phyloP scores from a whole-genome alignment of 805 yeast genomes.

The Pichia nanzhaoensis region DNA sequence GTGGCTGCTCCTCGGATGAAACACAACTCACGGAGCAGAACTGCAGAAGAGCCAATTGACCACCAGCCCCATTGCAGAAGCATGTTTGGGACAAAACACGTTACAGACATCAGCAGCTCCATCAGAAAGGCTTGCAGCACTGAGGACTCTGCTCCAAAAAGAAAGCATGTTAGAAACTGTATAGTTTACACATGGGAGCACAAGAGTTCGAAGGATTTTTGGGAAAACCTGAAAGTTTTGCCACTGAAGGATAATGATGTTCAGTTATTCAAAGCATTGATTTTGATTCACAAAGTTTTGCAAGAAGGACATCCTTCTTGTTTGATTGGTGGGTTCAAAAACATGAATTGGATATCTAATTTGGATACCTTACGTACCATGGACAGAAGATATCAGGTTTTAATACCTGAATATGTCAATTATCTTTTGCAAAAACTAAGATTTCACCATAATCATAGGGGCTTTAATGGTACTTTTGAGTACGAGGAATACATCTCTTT shows the following conservation, averaged over 20 bases:
- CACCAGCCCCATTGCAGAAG: background rate
- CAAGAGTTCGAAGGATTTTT: conserved; percentile 72
- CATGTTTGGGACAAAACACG: conserved; percentile 17
- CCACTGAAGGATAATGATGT: conserved; percentile 80
- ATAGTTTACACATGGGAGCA: conserved; percentile 97
- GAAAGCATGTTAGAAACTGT: conserved; percentile 94
- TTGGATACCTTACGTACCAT: conserved; percentile 50
- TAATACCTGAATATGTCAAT: conserved; percentile 70
- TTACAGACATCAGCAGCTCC: background rate
- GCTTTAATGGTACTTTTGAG: conserved; percentile 92
- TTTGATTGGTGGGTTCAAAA: conserved; percentile 70
- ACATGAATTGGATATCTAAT: conserved; percentile 70
- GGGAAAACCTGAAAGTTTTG: conserved; percentile 73
- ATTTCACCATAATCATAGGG: conserved; percentile 79
- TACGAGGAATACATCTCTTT: conserved; percentile 91
- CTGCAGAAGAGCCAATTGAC: too few species aligned
- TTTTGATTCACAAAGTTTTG: conserved; percentile 82
- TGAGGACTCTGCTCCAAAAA: conserved; percentile 88
- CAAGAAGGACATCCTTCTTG: conserved; percentile 96
- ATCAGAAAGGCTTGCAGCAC: conserved; percentile 78
- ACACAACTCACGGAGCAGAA: too few species aligned
- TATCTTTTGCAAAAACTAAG: conserved; percentile 66
- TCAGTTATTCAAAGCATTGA: conserved; percentile 78
- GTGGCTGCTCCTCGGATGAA: too few species aligned
- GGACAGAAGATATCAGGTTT: conserved; percentile 54